Percentiles rank a stretch among this genome's conserved stretches.
Evolutionary conservation across 306 rosid species (phyloP).

Genomic region (Rosa multiflora): DNA sequence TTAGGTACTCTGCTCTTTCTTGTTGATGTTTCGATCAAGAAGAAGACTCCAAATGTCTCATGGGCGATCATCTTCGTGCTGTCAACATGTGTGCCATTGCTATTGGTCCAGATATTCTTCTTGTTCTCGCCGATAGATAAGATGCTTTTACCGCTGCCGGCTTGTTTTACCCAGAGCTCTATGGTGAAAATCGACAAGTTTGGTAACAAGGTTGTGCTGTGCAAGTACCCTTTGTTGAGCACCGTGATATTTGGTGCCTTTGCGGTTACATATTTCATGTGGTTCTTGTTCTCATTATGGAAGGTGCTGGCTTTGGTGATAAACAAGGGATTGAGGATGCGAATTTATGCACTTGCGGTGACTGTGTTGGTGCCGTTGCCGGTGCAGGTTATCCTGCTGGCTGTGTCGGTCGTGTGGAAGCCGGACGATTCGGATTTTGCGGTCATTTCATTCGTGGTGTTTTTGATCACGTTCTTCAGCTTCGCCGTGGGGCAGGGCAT

Average conservation of each 20-base stretch:
- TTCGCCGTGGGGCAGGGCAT: constrained; percentile 69
- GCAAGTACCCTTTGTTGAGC: constrained; percentile 55
- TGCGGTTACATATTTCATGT: constrained; percentile 29
- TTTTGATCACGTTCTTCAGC: constrained; percentile 44
- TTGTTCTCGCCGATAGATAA: constrained; percentile 31
- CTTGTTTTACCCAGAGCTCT: constrained; percentile 19
- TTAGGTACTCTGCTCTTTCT: constrained; percentile 64
- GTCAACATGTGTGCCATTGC: constrained; percentile 39
- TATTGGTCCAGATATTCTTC: constrained; percentile 30
- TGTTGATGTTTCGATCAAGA: constrained; percentile 53
- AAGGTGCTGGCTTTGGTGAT: constrained; percentile 62
- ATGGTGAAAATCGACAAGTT: not conserved
- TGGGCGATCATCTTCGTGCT: constrained; percentile 40
- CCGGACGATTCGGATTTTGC: constrained; percentile 39
- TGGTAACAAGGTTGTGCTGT: constrained; percentile 27
- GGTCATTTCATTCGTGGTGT: constrained; percentile 38
- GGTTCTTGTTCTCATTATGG: constrained; percentile 65
- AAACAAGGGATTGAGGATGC: constrained; percentile 55
- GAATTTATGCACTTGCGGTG: constrained; percentile 41
- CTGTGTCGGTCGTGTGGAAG: constrained; percentile 34
- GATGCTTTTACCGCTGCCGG: constrained; percentile 36
- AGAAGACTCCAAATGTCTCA: constrained; percentile 30
- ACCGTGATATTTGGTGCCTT: constrained; percentile 48
- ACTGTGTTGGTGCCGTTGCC: constrained; percentile 47
- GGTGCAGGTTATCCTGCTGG: constrained; percentile 46